A percentile compares a stretch with the other conserved stretches of the same genome.
These are phyloP conservation scores for Lotmaria passim DNA, from an alignment of 208 protist species.

Conservation along the genomic window DNA sequence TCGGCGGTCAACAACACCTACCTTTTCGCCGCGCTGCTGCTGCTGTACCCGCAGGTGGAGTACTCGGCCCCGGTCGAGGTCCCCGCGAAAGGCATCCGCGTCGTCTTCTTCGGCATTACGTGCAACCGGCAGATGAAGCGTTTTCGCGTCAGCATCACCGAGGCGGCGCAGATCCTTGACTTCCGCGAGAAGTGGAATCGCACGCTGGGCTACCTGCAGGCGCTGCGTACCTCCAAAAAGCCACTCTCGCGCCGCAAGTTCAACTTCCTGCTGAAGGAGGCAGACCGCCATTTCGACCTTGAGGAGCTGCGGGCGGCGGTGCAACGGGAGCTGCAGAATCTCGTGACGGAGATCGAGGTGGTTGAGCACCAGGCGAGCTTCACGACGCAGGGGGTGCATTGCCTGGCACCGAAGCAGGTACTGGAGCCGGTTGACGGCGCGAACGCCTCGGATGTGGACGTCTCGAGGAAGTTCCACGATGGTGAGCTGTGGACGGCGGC, in stretches of 20 bases:
- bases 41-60: slow-evolving; percentile 84
- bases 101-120: slow-evolving; percentile 86
- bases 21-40: slow-evolving; percentile 80
- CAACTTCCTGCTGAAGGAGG: slow-evolving; percentile 68
- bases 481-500: slow-evolving; percentile 42
- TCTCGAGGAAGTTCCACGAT: slow-evolving; percentile 66
- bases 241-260: slow-evolving; percentile 75
- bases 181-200: slow-evolving; percentile 79
- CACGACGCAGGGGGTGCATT: slow-evolving; percentile 65
- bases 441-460: slow-evolving; percentile 66
- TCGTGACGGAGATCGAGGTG: slow-evolving; percentile 79
- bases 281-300: slow-evolving; percentile 73
- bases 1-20: slow-evolving; percentile 75
- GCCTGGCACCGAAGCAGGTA: slow-evolving; percentile 52
- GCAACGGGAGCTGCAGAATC: slow-evolving; percentile 62
- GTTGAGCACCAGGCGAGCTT: slow-evolving; percentile 88
- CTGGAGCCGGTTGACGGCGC: slow-evolving; percentile 34
- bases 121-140: slow-evolving; percentile 91
- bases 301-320: slow-evolving; percentile 63
- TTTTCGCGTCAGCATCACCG: slow-evolving; percentile 67
- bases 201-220: slow-evolving; percentile 76
- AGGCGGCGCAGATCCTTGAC: slow-evolving; percentile 80
- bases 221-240: slow-evolving; percentile 61
- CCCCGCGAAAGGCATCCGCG: slow-evolving; percentile 42
- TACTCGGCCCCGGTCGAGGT: slow-evolving; percentile 74